A percentile compares a stretch with the other conserved stretches of the same genome.
phyloP scores from a whole-genome alignment of 371 early-diverging fungal species.

The Mucor irregularis region DNA sequence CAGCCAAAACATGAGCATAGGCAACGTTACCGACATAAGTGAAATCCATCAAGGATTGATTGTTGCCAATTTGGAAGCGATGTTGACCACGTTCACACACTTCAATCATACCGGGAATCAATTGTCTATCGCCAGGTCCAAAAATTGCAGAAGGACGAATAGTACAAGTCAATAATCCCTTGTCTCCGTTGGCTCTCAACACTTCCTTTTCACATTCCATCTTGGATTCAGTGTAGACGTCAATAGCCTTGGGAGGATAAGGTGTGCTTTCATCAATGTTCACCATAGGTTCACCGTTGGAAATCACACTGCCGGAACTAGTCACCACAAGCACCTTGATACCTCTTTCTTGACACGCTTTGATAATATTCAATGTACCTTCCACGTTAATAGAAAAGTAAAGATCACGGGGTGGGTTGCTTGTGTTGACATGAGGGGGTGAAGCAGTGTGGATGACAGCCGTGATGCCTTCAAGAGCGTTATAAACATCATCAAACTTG shows the following conservation, averaged over 20 bases:
- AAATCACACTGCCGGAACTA: slow-evolving; percentile 87
- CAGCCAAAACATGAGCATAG: slow-evolving; percentile 87
- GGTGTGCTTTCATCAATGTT: slow-evolving; percentile 81
- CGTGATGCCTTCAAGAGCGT: slow-evolving; percentile 66
- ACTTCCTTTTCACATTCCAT: slow-evolving; percentile 84
- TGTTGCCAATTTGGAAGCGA: slow-evolving; percentile 86
- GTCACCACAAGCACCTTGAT: slow-evolving; percentile 85
- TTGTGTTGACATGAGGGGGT: slow-evolving; percentile 86
- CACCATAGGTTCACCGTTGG: slow-evolving; percentile 74
- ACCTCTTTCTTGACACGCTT: slow-evolving; percentile 68
- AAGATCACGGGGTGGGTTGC: slow-evolving; percentile 81
- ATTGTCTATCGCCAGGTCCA: slow-evolving; percentile 90
- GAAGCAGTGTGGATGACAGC: slow-evolving; percentile 93
- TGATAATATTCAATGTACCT: slow-evolving; percentile 85
- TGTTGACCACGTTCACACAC: slow-evolving; percentile 73
- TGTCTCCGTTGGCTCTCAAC: slow-evolving; percentile 72
- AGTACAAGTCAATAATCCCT: slow-evolving; percentile 73
- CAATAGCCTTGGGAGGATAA: slow-evolving; percentile 75
- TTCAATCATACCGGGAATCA: slow-evolving; percentile 76
- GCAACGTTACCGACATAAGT: slow-evolving; percentile 95
- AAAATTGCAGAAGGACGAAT: slow-evolving; percentile 92
- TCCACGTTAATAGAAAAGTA: slow-evolving; percentile 83
- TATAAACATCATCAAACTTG: slow-evolving; percentile 61
- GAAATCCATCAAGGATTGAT: slow-evolving; percentile 85
- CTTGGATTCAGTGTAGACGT: slow-evolving; percentile 93